Evolutionary conservation across 768 basidiomycete species (phyloP), one percentile per base, ranked within the genome.

Genomic region (Gloeostereum incarnatum): DNA sequence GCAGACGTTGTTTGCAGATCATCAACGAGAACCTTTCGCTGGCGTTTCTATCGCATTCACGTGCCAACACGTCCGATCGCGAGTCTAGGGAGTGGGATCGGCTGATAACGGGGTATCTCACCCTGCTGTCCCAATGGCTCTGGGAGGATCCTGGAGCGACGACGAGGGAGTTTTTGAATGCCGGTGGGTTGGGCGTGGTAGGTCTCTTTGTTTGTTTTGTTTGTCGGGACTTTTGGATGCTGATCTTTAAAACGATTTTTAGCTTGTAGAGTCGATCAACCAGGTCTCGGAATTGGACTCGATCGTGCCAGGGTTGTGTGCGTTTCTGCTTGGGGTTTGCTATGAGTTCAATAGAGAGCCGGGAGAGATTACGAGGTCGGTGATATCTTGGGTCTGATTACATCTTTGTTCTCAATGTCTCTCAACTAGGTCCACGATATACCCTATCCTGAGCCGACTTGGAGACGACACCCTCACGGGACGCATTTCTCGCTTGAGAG

Each of bases 271-370:
- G 54, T 90, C 90, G 6, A 83, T 98, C 46, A 92, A 94, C 37
- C 93, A 94, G 56, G 76, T 79, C 0, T 75, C 83, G 11, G 91
- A 93, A 39, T 69, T 78, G 0, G 94, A 97, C 52, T 75, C 78
- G 5, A 62, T 96, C 16, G 76, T 98, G 2, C 91, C 93, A 40
- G 91, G 89, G 1, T 67, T 98, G 13, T 92, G 87, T 36, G 81
- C 87, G 2, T 94, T 96, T 65, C 65, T 98, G 2, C 73, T 99
- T 6, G 93, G 93, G 14, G 69, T 91, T 24, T 91, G 91, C 61
- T 99, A 98, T 53, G 93, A 98, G 61, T 98, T 85, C 66, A 89
- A 97, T 56, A 77, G 89, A 27, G 87, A 96, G 49, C 89, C 93
- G 0, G 92, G 93, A 10, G 90, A 96, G 51, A 88, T 98, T 39